Conservation (phyloP, 495 filamentous ascomycete genomes). For the Xylaria acuta region DNA sequence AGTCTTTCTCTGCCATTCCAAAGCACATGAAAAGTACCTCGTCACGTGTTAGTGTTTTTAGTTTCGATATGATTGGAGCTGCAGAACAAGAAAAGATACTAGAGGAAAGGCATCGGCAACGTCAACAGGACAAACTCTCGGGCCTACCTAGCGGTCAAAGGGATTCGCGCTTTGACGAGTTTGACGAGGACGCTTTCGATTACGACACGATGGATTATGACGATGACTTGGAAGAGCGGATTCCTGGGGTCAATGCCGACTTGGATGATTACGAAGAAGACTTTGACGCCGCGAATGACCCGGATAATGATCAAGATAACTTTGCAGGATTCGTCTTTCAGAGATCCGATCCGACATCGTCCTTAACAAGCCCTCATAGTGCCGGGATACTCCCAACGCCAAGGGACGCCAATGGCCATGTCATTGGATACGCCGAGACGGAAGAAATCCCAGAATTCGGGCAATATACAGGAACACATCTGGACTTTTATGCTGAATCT, state of each 20-base stretch:
- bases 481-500: conserved; percentile 9
- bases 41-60: conserved; percentile 92
- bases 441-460: conserved; percentile 44
- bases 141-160: conserved; percentile 36
- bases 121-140: conserved; percentile 62
- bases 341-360: conserved; percentile 56
- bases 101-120: conserved; percentile 83
- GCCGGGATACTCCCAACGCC: conserved; percentile 57
- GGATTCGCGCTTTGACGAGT: conserved; percentile 62
- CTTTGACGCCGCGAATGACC: conserved; percentile 38
- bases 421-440: conserved; percentile 58
- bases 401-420: conserved; percentile 56
- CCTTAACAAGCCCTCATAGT: conserved; percentile 53
- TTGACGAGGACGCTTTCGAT: conserved; percentile 72
- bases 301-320: conserved; percentile 59
- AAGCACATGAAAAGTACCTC: conserved; percentile 86
- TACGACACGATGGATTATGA: conserved; percentile 73
- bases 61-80: conserved; percentile 90
- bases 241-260: conserved; percentile 76
- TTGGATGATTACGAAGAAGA: conserved; percentile 57
- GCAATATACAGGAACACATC: conserved; percentile 17
- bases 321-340: conserved; percentile 62
- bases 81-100: conserved; percentile 80
- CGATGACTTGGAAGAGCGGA: conserved; percentile 75
- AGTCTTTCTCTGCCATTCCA: conserved; percentile 61